A percentile compares a stretch with the other conserved stretches of the same genome.
These are phyloP conservation scores for Phyllachora maydis DNA, from an alignment of 2,329 filamentous ascomycete genomes.

Conservation along the genomic window DNA sequence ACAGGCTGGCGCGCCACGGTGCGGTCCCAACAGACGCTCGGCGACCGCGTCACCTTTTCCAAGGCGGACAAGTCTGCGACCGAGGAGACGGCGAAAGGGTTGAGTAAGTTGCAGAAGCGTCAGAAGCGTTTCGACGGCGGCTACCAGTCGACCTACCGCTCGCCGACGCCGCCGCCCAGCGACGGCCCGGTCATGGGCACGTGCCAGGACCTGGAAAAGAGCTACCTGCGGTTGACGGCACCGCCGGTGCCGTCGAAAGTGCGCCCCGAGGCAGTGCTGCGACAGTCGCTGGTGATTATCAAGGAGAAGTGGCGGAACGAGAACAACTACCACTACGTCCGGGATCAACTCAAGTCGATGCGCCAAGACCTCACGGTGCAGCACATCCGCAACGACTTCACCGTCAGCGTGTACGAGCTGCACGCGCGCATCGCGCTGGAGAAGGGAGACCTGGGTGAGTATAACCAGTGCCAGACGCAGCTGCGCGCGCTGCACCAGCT, in stretches of 20 bases:
- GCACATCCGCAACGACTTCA: slow-evolving; percentile 91
- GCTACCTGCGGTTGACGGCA: slow-evolving; percentile 81
- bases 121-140: slow-evolving; percentile 66
- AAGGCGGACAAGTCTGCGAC: slow-evolving; percentile 19
- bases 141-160: slow-evolving; percentile 33
- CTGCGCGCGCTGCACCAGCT: slow-evolving; percentile 77
- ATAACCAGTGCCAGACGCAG: slow-evolving; percentile 99
- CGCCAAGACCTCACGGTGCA: slow-evolving; percentile 97
- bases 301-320: slow-evolving; percentile 92
- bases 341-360: slow-evolving; percentile 97
- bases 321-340: slow-evolving; percentile 91
- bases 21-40: slow-evolving; percentile 47
- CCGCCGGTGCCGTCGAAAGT: slow-evolving; percentile 78
- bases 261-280: slow-evolving; percentile 60
- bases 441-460: slow-evolving; percentile 99
- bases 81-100: slow-evolving; percentile 22
- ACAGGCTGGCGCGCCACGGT: slow-evolving; percentile 47
- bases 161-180: slow-evolving; percentile 33
- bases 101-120: slow-evolving; percentile 92
- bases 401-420: slow-evolving; percentile 89
- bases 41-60: slow-evolving; percentile 54
- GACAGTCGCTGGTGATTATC: slow-evolving; percentile 68
- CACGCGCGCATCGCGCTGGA: slow-evolving; percentile 94
- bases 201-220: slow-evolving; percentile 72
- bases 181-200: slow-evolving; percentile 67